These are phyloP conservation scores for Cyathus striatus DNA, from an alignment of 768 basidiomycete genomes.

Conservation along the genomic window DNA sequence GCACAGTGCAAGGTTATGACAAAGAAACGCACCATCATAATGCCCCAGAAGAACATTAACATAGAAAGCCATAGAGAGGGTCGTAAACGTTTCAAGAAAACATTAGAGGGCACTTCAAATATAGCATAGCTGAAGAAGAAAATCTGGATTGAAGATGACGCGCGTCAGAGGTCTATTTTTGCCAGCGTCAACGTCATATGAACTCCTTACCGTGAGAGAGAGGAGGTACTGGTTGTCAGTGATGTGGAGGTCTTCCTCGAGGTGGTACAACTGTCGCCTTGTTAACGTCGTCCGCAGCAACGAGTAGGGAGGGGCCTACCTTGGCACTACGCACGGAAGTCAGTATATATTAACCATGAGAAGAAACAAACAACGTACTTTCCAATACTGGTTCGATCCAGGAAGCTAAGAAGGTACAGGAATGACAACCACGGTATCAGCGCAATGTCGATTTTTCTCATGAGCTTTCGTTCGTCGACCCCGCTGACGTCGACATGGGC, in stretches of 20 bases:
- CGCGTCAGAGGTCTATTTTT: conserved; percentile 1
- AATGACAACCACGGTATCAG: conserved; percentile 71
- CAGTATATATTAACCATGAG: conserved; percentile 9
- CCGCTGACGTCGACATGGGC: conserved; percentile 52
- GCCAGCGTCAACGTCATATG: too few relatives aligned
- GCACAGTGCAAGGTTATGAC: conserved; percentile 1
- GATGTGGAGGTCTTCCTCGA: conserved; percentile 55
- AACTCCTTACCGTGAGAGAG: conserved; percentile 43
- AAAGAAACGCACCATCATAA: conserved; percentile 56
- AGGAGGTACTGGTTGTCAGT: conserved; percentile 63
- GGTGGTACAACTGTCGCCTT: conserved; percentile 49
- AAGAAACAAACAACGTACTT: conserved; percentile 29
- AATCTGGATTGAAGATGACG: conserved; percentile 15
- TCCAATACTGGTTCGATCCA: conserved; percentile 46
- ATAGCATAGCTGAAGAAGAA: conserved; percentile 64
- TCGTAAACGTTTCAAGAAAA: conserved; percentile 66
- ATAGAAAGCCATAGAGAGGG: conserved; percentile 75
- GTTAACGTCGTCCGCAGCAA: neutral
- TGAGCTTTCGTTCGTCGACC: conserved; percentile 62
- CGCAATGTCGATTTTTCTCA: conserved; percentile 66
- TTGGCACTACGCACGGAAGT: conserved; percentile 31
- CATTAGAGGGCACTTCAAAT: conserved; percentile 75
- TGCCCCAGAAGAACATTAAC: conserved; percentile 71
- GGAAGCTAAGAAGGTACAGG: conserved; percentile 71
- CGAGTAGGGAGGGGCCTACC: conserved; percentile 16